These are phyloP conservation scores for Leucosporidium creatinivorum DNA, from an alignment of 768 basidiomycete species.

Conservation along the genomic window DNA sequence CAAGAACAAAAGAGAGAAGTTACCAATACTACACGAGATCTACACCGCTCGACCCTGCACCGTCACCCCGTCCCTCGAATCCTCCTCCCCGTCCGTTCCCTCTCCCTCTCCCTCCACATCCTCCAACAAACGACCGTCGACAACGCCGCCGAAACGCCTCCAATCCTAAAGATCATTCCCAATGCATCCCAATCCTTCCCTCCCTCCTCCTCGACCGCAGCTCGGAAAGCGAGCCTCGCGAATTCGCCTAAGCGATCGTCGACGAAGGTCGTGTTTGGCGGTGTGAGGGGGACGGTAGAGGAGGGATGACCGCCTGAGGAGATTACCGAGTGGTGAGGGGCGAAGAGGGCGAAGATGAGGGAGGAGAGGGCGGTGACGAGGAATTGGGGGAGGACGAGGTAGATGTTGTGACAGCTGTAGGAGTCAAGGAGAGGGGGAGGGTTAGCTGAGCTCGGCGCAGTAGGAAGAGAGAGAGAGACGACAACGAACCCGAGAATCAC, in stretches of 20 bases:
- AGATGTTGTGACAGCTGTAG: slow-evolving; percentile 78
- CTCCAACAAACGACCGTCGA: slow-evolving; percentile 20
- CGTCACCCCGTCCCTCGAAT: no score
- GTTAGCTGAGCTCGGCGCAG: not conserved
- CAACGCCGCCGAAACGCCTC: slow-evolving; percentile 22
- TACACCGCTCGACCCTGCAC: no score
- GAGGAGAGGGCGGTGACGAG: slow-evolving; percentile 77
- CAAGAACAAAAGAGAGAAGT: no score
- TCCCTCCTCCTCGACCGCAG: not conserved
- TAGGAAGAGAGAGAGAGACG: slow-evolving; percentile 55
- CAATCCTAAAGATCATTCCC: slow-evolving; percentile 30
- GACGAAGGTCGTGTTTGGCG: not conserved
- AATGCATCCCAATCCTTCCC: slow-evolving; percentile 18
- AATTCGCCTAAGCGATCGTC: not conserved
- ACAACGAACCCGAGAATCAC: slow-evolving; percentile 43
- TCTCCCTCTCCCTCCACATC: slow-evolving; percentile 16
- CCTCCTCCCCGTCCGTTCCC: slow-evolving; percentile 4
- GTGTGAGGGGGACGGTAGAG: not conserved
- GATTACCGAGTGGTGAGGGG: slow-evolving; percentile 46
- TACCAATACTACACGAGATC: no score
- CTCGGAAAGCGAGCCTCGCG: not conserved
- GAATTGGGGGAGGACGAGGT: slow-evolving; percentile 89
- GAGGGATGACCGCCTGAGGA: not conserved
- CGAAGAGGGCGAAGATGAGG: slow-evolving; percentile 76
- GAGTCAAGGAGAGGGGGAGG: not conserved